Base-by-base conservation (phyloP, 2,329 filamentous ascomycete genomes). In the Ascochyta koolunga region DNA sequence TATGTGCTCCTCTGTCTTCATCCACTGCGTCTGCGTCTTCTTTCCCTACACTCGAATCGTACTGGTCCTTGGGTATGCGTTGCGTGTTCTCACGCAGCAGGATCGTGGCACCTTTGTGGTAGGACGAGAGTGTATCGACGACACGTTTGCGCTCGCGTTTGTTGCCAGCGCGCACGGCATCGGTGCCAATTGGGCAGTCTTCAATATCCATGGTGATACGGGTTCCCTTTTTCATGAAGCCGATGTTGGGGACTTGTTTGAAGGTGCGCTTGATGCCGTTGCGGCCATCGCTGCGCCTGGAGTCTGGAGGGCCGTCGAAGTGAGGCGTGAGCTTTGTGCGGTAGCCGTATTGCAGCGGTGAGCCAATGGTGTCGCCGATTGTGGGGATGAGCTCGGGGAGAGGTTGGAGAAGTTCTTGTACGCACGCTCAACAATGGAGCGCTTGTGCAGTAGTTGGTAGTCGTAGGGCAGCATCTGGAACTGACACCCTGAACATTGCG, bases 291-390 rank as follows among this genome's bases (percentile, higher is more conserved):
- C 80, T 69, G 64, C 77, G 50, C 68, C 76, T 66, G 66, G 81
- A 72, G 52, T 78, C 75, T 21, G 86, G 85, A 1, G 92, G 90
- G 0, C 86, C 89, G 70, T 96, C 89, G 71, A 98, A 99, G 76
- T 99, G 95, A 24, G 95, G 95, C 16, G 95, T 99, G 62, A 99
- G 83, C 78, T 99, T 99, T 18, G 95, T 99, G 48, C 95, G 86
- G 79, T 99, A 99, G 51, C 89, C 90, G 75, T 96, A 98, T 76
- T 96, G 88, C 58, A 96, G 76, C 2, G 95, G 95, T 36, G 91
- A 96, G 41, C 89, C 90, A 67, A 97, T 92, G 8, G 95, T 99
- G 61, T 96, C 89, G 43, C 82, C 84, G 50, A 98, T 83, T 2
- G 83, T 70, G 2, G 95, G 95, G 1, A 98, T 81, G 18, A 89